Base-by-base conservation (phyloP, 2,329 filamentous ascomycete genomes). In the Volutella citrinella region DNA sequence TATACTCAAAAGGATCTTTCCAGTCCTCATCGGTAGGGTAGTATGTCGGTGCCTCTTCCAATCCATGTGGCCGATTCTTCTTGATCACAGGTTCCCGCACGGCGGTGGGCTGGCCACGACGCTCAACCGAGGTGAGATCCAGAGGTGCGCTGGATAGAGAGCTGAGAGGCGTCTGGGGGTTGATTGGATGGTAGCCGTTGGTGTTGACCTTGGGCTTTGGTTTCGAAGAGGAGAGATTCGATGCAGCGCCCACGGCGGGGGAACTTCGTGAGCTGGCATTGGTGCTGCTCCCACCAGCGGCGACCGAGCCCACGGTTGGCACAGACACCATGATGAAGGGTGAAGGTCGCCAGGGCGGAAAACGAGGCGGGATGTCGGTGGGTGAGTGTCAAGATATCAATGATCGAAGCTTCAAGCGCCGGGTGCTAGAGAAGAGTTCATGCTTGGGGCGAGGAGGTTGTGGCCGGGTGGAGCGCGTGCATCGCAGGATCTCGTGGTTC, bases 11-110 rank as follows among this genome's bases (percentile, higher is more conserved):
- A 1, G 93, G 93, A 53, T 98, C 90, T 54, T 84, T 87, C 73
- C 93, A 98, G 62, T 98, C 90, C 50, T 96, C 90, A 49, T 88
- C 82, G 0, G 87, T 95, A 19, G 93, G 93, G 45, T 81, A 76
- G 61, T 88, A 98, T 6, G 88, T 93, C 3, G 91, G 91, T 18
- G 93, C 91, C 57, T 97, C 91, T 46, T 85, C 77, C 25, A 98
- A 74, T 26, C 82, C 88, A 63, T 95, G 89, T 22, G 87, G 86
- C 32, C 93, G 79, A 49, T 78, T 80, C 58, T 83, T 82, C 60
- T 83, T 82, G 61, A 87, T 87, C n/a, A 76, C 72, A 6, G 82
- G 76, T 57, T 95, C 87, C 54, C 84, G 80, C 49, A 80, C 80
- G 32, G 84, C 80, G 19, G 79, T 87, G 16, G 87, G 78, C 51